phyloP scores from a whole-genome alignment of 2,329 filamentous ascomycete species.

The Pyricularia pennisetigena region DNA sequence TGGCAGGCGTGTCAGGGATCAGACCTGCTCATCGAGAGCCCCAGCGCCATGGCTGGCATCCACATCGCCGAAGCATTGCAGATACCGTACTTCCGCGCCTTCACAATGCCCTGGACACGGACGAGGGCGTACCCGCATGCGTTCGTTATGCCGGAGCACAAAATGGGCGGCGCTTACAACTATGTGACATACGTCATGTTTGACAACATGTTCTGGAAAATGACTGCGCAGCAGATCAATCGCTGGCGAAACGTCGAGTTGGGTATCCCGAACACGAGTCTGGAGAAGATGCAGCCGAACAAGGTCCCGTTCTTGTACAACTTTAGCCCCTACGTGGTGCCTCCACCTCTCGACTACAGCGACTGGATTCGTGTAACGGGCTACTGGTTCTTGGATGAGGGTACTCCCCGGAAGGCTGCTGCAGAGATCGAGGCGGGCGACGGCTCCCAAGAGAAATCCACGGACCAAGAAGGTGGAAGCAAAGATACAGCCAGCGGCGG shows the following conservation, averaged over 20 bases:
- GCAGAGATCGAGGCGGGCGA: not conserved
- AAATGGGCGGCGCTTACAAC: slow-evolving; percentile 93
- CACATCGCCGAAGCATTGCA: slow-evolving; percentile 89
- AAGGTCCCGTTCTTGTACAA: slow-evolving; percentile 99
- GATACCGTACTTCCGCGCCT: slow-evolving; percentile 94
- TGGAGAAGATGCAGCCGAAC: slow-evolving; percentile 90
- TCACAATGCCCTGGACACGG: slow-evolving; percentile 98
- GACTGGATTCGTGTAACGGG: slow-evolving; percentile 97
- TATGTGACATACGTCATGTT: slow-evolving; percentile 94
- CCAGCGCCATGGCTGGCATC: slow-evolving; percentile 93
- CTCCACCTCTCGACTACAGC: slow-evolving; percentile 86
- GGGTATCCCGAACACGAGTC: slow-evolving; percentile 65
- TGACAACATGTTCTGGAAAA: slow-evolving; percentile 94
- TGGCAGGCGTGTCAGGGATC: slow-evolving; percentile 78
- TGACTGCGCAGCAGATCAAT: slow-evolving; percentile 85
- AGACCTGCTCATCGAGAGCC: slow-evolving; percentile 88
- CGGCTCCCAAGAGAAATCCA: not conserved
- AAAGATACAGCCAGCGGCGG: not conserved
- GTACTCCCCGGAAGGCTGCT: slow-evolving; percentile 2
- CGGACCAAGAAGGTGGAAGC: not conserved
- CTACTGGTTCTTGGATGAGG: slow-evolving; percentile 93
- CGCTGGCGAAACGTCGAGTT: slow-evolving; percentile 79
- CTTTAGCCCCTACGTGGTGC: slow-evolving; percentile 89
- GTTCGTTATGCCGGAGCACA: slow-evolving; percentile 85
- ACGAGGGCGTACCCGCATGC: slow-evolving; percentile 94